Base-by-base conservation (phyloP, 1,284 basidiomycete genomes). In the Microbotryum saponariae region DNA sequence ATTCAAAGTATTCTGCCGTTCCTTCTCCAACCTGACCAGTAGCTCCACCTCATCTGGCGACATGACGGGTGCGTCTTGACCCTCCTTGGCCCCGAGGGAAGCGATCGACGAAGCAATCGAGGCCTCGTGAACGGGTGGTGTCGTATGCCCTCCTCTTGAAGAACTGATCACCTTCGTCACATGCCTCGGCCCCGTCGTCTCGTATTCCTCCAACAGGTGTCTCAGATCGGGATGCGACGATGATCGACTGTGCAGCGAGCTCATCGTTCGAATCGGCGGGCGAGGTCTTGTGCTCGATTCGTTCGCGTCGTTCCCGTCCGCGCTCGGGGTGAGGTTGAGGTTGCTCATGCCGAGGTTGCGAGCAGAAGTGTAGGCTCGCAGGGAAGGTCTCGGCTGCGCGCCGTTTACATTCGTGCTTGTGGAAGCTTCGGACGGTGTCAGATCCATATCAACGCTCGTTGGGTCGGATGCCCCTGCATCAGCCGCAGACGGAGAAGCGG, bases 321-420 rank as follows among this genome's bases (percentile, higher is more conserved):
- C 20, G 31, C 33, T 50, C 25, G 50, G 12, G n/a, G n/a, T 6
- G 21, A 50, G 29, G 42, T n/a, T 29, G 23, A 56, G 20, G 58
- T 21, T 44, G 52, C 29, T 47, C 65, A 64, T 66, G 54, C 48
- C 33, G 31, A 69, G 57, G 48, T 66, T 62, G 4, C 67, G 62
- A 4, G 67, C 67, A 6, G 67, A 69, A 12, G 64, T 59, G 54
- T 66, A 68, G 6, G 62, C 54, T 7, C 67, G 67, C 5, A 66
- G 59, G 31, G 55, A 51, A 0, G 67, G 64, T 18, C 64, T 18
- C 37, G 37, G 62, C 18, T 27, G 46, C 12, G 56, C 46, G 16
- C 9, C 18, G 7, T 47, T 52, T 6, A 29, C 20, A 16, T 18
- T 42, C 9, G 56, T 6, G 4, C 31, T 31, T 31, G 31, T 31